Conservation (phyloP, 352 stramenopile species). For the Phytophthora aleatoria region DNA sequence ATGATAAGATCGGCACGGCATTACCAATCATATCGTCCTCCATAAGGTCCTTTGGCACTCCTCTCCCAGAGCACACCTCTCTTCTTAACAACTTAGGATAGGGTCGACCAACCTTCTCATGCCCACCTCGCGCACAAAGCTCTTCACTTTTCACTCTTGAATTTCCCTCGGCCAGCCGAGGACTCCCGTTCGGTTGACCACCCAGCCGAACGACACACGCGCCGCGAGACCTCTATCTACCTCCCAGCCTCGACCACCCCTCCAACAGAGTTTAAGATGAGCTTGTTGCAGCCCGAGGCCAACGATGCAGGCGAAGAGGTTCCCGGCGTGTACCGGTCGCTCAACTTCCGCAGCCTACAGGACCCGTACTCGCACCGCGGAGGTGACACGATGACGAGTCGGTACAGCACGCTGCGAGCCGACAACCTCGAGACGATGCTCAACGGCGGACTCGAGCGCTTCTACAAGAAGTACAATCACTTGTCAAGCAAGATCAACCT, state of each 20-base stretch:
- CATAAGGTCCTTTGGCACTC: not conserved
- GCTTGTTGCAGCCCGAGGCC: slow-evolving; percentile 42
- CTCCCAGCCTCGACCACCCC: not conserved
- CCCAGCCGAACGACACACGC: not conserved
- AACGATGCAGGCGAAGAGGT: slow-evolving; percentile 39
- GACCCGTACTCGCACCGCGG: slow-evolving; percentile 64
- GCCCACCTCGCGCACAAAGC: not conserved
- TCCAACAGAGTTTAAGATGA: slow-evolving; percentile 1
- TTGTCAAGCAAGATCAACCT: slow-evolving; percentile 70
- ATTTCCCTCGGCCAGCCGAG: not conserved
- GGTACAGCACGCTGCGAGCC: slow-evolving; percentile 52
- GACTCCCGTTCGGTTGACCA: not conserved
- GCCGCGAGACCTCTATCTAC: not conserved
- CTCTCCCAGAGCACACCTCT: not conserved
- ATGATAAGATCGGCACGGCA: not conserved
- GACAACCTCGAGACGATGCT: slow-evolving; percentile 73
- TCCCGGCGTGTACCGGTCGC: slow-evolving; percentile 63
- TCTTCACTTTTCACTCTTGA: not conserved
- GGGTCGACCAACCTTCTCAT: no score
- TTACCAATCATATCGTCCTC: not conserved
- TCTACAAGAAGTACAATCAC: slow-evolving; percentile 87
- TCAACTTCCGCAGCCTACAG: slow-evolving; percentile 74
- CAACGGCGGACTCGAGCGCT: slow-evolving; percentile 66
- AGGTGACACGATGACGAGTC: slow-evolving; percentile 33
- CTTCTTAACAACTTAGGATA: not conserved